Percentiles rank a stretch among this genome's conserved stretches.
Conservation (phyloP, 139 green algal genomes). For the Tetraselmis chui region DNA sequence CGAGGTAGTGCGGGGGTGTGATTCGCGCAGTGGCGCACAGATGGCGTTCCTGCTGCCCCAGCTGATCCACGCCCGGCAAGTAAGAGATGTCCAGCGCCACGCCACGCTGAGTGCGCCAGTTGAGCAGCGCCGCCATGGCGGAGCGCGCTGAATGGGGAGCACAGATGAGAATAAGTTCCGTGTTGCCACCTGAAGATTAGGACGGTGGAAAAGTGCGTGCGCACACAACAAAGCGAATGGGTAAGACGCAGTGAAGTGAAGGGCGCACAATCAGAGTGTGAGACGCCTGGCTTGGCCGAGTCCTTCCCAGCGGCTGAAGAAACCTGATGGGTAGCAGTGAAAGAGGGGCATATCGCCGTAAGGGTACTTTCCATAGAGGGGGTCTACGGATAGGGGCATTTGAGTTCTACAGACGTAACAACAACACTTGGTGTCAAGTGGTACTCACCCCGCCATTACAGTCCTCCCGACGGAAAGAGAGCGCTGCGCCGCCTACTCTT, state of each 20-base stretch:
- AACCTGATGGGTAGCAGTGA: too few species aligned
- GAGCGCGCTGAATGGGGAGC: background rate
- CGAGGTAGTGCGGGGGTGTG: constrained; percentile 52
- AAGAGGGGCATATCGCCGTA: too few species aligned
- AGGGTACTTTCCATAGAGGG: too few species aligned
- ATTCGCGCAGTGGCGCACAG: constrained; percentile 63
- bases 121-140: constrained; percentile 20
- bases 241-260: background rate
- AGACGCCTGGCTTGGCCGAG: constrained; percentile 2
- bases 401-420: too few species aligned
- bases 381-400: too few species aligned
- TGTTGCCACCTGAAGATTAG: constrained; percentile 8
- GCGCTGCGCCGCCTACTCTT: too few species aligned
- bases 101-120: constrained; percentile 49
- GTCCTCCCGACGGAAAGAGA: too few species aligned
- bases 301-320: background rate
- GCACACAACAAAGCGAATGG: too few species aligned
- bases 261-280: background rate
- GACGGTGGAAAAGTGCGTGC: too few species aligned
- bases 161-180: background rate
- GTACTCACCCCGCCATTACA: too few species aligned
- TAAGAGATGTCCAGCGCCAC: constrained; percentile 63
- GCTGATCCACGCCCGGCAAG: constrained; percentile 56
- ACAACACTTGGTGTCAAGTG: too few species aligned
- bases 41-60: constrained; percentile 58